Percentiles rank a stretch among this genome's conserved stretches.
phyloP scores from a whole-genome alignment of 2,329 filamentous ascomycete genomes.

The Dryadomyces quercivorus region DNA sequence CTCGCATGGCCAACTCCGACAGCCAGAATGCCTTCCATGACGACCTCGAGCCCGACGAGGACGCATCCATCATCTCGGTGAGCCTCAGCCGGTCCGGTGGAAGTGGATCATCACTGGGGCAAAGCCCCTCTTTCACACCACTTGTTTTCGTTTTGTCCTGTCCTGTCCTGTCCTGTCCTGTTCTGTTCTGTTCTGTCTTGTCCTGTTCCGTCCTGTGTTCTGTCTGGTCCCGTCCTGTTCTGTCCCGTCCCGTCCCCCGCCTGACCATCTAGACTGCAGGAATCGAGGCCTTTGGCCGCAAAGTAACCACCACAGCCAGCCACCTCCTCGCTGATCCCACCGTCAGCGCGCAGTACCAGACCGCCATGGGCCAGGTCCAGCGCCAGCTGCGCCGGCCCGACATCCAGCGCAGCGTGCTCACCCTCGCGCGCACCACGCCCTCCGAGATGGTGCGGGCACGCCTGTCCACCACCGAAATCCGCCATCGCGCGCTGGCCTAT shows the following conservation, averaged over 20 bases:
- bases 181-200: neutral
- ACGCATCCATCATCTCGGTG: constrained; percentile 32
- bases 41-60: constrained; percentile 31
- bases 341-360: constrained; percentile 60
- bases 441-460: constrained; percentile 86
- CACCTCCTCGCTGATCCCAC: constrained; percentile 55
- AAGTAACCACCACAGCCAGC: constrained; percentile 85
- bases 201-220: neutral
- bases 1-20: constrained; percentile 20
- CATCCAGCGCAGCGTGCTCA: constrained; percentile 82
- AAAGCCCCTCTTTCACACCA: neutral
- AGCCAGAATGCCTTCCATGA: constrained; percentile 33
- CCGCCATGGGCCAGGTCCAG: constrained; percentile 78
- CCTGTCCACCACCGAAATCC: constrained; percentile 83
- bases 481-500: constrained; percentile 80
- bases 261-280: constrained; percentile 55
- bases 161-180: neutral
- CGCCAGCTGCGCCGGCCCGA: constrained; percentile 75
- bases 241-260: neutral
- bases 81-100: neutral
- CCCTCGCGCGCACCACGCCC: constrained; percentile 82
- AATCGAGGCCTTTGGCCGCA: constrained; percentile 84
- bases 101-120: neutral
- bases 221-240: neutral
- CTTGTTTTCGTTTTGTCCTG: neutral